A percentile compares a stretch with the other conserved stretches of the same genome.
Evolutionary conservation across 1,284 basidiomycete species (phyloP).

Genomic region (Ustilago hordei): DNA sequence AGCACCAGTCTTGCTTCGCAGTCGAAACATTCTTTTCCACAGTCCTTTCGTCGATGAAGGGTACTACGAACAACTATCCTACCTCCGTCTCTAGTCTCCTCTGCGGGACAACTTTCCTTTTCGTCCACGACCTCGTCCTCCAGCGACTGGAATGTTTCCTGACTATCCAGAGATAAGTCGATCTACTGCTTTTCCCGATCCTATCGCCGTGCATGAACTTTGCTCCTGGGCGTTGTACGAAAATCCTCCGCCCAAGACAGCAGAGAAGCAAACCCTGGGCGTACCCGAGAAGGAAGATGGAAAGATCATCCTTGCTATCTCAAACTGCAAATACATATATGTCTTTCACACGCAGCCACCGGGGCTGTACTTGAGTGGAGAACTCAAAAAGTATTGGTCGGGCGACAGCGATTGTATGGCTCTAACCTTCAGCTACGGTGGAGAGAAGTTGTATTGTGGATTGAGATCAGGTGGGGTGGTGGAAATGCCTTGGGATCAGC

Average conservation of each 20-base stretch:
- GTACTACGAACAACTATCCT: neutral
- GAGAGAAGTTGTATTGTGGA: slow-evolving; percentile 21
- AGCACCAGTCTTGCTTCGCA: neutral
- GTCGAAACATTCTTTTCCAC: neutral
- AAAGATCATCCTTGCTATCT: neutral
- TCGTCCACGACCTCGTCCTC: neutral
- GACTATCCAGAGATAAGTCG: neutral
- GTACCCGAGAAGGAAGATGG: neutral
- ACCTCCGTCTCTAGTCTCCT: neutral
- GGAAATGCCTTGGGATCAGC: neutral
- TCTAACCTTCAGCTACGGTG: slow-evolving; percentile 1
- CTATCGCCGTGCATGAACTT: neutral
- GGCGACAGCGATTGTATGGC: slow-evolving; percentile 29
- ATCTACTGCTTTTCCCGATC: neutral
- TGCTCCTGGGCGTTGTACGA: neutral
- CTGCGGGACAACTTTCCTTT: neutral
- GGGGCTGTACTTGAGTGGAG: neutral
- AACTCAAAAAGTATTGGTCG: neutral
- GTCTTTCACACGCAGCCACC: neutral
- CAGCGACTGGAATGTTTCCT: neutral
- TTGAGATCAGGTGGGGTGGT: slow-evolving; percentile 22
- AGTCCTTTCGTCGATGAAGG: neutral
- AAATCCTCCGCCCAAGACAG: neutral
- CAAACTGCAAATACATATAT: neutral
- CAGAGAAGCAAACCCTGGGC: neutral